A percentile compares a stretch with the other conserved stretches of the same genome.
These are phyloP conservation scores for Vaccinium corymbosum DNA, from an alignment of 148 eudicot species.

Conservation along the genomic window DNA sequence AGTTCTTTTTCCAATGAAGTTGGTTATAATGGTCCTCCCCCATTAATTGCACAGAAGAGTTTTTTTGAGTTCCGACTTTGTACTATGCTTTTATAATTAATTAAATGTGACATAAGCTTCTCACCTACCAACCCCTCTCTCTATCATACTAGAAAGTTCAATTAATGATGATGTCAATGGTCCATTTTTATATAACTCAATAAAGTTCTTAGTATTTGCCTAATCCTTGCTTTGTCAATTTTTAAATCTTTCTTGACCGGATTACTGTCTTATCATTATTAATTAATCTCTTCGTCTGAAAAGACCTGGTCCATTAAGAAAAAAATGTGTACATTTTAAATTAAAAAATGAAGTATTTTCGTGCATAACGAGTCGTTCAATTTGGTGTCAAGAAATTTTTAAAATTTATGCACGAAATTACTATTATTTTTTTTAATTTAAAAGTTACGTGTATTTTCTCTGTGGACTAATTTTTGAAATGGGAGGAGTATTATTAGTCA, in stretches of 20 bases:
- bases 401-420: no score
- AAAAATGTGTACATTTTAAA: no score
- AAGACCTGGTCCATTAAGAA: no score
- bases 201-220: background rate
- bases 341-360: no score
- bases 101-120: background rate
- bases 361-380: no score
- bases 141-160: background rate
- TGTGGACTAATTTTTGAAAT: no score
- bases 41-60: constrained; percentile 11
- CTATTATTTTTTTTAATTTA: no score
- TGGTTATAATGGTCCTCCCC: background rate
- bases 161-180: constrained; percentile 7
- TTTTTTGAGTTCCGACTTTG: constrained; percentile 1
- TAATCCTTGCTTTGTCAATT: background rate
- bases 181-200: background rate
- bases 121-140: constrained; percentile 8
- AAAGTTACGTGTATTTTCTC: no score
- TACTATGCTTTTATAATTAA: background rate
- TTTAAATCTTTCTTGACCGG: background rate
- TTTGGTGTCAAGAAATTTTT: no score
- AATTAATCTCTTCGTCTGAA: no score
- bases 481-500: no score
- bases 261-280: background rate
- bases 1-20: background rate